A percentile compares a stretch with the other conserved stretches of the same genome.
phyloP scores from a whole-genome alignment of 140 eudicot species.

The Senecio squalidus region DNA sequence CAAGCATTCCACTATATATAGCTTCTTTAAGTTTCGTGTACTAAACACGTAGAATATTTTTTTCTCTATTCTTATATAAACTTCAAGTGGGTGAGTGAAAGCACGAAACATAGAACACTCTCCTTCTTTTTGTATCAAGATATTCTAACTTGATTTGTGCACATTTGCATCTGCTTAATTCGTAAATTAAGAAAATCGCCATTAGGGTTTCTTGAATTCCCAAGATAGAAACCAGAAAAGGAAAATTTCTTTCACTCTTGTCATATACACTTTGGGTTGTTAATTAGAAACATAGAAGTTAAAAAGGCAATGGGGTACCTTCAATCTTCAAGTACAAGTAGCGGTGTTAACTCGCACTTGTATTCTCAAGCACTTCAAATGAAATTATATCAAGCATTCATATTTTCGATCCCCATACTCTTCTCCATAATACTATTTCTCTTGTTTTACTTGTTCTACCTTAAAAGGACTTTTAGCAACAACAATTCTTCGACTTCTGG shows the following conservation, averaged over 20 bases:
- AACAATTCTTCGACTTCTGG: slow-evolving; percentile 26
- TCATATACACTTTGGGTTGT: slow-evolving; percentile 5
- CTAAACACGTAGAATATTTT: slow-evolving; percentile 7
- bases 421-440: slow-evolving; percentile 54
- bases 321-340: slow-evolving; percentile 39
- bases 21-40: slow-evolving; percentile 13
- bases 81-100: slow-evolving; percentile 10
- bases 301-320: slow-evolving; percentile 39
- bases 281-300: slow-evolving; percentile 11
- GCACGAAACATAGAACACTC: neutral
- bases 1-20: slow-evolving; percentile 21
- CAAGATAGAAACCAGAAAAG: neutral
- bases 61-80: slow-evolving; percentile 26
- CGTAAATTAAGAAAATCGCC: slow-evolving; percentile 12
- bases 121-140: slow-evolving; percentile 10
- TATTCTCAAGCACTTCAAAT: slow-evolving; percentile 52
- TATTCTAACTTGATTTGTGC: slow-evolving; percentile 19
- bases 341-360: slow-evolving; percentile 43
- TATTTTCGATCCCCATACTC: slow-evolving; percentile 61
- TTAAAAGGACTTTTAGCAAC: slow-evolving; percentile 41
- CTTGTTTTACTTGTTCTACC: slow-evolving; percentile 60
- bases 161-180: slow-evolving; percentile 10
- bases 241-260: slow-evolving; percentile 6
- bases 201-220: slow-evolving; percentile 15
- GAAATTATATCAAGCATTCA: slow-evolving; percentile 59